Conservation (phyloP, 768 basidiomycete genomes). For the Mycena alexandri region DNA sequence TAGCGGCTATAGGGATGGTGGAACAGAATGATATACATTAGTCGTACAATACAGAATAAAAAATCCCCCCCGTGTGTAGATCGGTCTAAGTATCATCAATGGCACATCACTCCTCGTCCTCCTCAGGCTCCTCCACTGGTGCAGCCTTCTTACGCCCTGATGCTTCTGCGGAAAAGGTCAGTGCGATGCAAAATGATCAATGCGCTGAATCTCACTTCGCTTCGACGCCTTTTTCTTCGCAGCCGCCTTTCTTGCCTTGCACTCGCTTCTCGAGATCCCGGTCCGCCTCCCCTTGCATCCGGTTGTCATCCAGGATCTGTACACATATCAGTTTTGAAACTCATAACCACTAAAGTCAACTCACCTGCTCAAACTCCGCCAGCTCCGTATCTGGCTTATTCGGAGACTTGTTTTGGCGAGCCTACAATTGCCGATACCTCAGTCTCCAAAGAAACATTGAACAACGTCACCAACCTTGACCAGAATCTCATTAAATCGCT, state of each 20-base stretch:
- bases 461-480: slow-evolving; percentile 68
- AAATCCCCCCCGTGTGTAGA: not conserved
- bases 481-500: slow-evolving; percentile 91
- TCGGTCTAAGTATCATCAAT: not conserved
- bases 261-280: slow-evolving; percentile 91
- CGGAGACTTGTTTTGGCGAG: slow-evolving; percentile 90
- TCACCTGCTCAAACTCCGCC: slow-evolving; percentile 92
- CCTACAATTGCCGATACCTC: slow-evolving; percentile 55
- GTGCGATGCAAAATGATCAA: not conserved
- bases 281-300: slow-evolving; percentile 90
- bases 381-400: slow-evolving; percentile 95
- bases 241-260: slow-evolving; percentile 85
- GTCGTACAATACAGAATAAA: slow-evolving; percentile 18
- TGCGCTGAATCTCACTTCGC: slow-evolving; percentile 48
- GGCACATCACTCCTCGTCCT: slow-evolving; percentile 29
- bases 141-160: slow-evolving; percentile 38
- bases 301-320: slow-evolving; percentile 88
- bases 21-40: slow-evolving; percentile 21
- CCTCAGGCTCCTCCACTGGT: slow-evolving; percentile 34
- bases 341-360: slow-evolving; percentile 24
- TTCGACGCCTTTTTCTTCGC: slow-evolving; percentile 75
- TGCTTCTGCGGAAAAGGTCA: slow-evolving; percentile 24
- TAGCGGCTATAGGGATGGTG: no score
- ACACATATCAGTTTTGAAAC: not conserved
- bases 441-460: not conserved